Evolutionary conservation across 1,284 basidiomycete genomes (phyloP).

Genomic region (Coniferiporia weirii): DNA sequence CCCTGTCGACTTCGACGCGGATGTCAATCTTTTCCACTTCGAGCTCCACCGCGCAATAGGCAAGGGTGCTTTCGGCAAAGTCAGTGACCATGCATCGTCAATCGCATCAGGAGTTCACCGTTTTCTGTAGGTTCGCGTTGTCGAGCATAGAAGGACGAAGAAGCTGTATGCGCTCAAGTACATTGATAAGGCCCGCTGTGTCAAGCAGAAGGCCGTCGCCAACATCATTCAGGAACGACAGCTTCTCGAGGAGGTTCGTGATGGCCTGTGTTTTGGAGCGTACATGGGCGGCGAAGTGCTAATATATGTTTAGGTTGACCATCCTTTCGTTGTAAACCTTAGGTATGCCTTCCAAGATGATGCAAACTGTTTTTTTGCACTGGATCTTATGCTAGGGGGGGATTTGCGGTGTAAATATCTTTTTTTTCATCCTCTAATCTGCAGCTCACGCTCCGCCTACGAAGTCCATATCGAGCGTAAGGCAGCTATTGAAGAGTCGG

Average conservation of each 20-base stretch:
- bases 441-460: neutral
- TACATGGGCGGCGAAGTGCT: constrained; percentile 22
- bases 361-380: constrained; percentile 95
- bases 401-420: constrained; percentile 77
- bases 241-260: constrained; percentile 78
- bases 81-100: constrained; percentile 30
- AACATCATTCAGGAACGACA: constrained; percentile 93
- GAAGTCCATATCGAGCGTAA: constrained; percentile 85
- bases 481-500: constrained; percentile 71
- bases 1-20: constrained; percentile 89
- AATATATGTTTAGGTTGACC: constrained; percentile 67
- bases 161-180: constrained; percentile 95
- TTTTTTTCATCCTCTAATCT: neutral
- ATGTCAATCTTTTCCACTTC: constrained; percentile 95
- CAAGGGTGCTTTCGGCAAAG: constrained; percentile 98
- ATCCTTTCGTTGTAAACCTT: constrained; percentile 90
- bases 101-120: constrained; percentile 2
- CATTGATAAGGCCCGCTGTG: constrained; percentile 91
- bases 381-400: constrained; percentile 95
- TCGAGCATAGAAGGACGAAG: constrained; percentile 93
- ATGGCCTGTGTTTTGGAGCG: constrained; percentile 24
- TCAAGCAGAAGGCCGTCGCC: constrained; percentile 88
- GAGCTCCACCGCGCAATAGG: constrained; percentile 91
- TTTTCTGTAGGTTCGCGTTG: constrained; percentile 67
- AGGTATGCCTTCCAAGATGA: constrained; percentile 98